Evolutionary conservation across 1,284 basidiomycete species (phyloP).

Genomic region (Chalciporus sp.): DNA sequence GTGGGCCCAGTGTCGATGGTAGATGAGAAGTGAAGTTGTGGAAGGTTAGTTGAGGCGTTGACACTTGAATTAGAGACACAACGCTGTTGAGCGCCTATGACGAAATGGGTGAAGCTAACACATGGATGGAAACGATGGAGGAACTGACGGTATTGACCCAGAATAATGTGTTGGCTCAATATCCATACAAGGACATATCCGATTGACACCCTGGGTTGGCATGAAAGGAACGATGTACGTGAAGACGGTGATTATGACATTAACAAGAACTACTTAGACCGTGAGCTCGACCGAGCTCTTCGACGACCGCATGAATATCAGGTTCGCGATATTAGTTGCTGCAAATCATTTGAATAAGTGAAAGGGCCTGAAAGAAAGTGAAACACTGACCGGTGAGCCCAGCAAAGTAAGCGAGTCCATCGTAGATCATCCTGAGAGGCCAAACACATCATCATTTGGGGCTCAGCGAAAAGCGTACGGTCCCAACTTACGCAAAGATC

Average conservation of each 20-base stretch:
- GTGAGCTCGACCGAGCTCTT: background rate
- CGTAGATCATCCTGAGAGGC: background rate
- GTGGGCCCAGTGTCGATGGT: background rate
- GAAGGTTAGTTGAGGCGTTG: background rate
- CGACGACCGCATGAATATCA: background rate
- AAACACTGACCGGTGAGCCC: background rate
- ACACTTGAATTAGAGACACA: background rate
- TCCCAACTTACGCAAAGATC: background rate
- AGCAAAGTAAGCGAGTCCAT: background rate
- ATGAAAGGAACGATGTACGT: background rate
- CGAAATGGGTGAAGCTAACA: background rate
- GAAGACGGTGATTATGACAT: background rate
- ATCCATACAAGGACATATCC: background rate
- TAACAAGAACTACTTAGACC: background rate
- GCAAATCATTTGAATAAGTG: background rate
- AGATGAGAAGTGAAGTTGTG: background rate
- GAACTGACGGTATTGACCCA: background rate
- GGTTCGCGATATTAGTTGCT: background rate
- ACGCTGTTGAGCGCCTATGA: background rate
- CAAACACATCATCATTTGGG: background rate
- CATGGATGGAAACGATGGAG: background rate
- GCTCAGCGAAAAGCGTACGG: background rate
- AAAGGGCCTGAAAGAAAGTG: background rate
- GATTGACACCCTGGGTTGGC: background rate
- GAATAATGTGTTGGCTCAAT: background rate